Evolutionary conservation across 345 rosid genomes (phyloP), one percentile per base, ranked within the genome.

Genomic region (Diplotaxis tenuifolia): DNA sequence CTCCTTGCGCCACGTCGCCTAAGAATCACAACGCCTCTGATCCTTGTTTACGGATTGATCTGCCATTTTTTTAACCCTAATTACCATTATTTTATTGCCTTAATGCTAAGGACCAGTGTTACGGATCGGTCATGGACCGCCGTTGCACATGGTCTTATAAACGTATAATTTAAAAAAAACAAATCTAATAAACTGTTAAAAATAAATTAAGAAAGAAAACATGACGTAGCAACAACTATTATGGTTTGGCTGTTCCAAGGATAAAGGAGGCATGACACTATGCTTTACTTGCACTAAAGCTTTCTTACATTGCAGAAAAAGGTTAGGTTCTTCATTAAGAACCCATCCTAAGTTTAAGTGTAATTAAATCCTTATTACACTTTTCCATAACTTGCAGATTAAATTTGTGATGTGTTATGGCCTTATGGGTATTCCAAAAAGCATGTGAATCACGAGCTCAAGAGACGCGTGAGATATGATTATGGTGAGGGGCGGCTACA

Each of bases 251-350:
- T 68, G 79, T 65, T 75, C 74, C 75, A 62, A 69, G 14, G 60
- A 8, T 28, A 42, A 69, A 62, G 50, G 70, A 62, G 12, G 47
- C 12, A 40, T 40, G 18, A 19, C 12, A 59, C 65, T 56, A 69
- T 62, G 74, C 79, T 69, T 75, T 65, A 31, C 70, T 70, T 76
- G 79, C 75, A 76, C 79, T 76, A 76, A 70, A 76, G 42, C 66
- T 76, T 69, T 63, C n/a, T 68, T 62, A 20, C 65, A 62, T 54
- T 31, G 65, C 59, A 14, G n/a, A 29, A 75, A 52, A 75, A 55
- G 40, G 70, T 69, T 75, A 62, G 70, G 75, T 75, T 63, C 65
- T 69, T 62, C 70, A 75, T 69, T 55, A 62, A 23, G 70, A 75
- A 62, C 71, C 71, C 29, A 70, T 63, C 65, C 75, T 56, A 45